These are phyloP conservation scores for Simplicillium aogashimaense DNA, from an alignment of 2,329 filamentous ascomycete species.

Conservation along the genomic window DNA sequence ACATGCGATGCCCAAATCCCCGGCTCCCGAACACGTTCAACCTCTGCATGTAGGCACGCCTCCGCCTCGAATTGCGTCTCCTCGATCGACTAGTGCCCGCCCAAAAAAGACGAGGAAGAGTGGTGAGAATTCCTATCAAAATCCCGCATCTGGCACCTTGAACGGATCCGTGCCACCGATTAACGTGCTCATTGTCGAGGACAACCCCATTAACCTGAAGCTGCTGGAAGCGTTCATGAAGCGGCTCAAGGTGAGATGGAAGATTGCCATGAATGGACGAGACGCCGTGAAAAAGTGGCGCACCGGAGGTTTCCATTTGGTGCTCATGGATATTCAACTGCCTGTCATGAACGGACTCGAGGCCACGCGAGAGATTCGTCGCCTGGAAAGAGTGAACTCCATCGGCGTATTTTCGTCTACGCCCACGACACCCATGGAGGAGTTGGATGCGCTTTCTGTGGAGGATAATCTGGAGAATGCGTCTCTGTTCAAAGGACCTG, in stretches of 20 bases:
- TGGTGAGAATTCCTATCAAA: constrained; percentile 24
- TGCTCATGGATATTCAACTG: constrained; percentile 97
- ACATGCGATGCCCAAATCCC: constrained; percentile 37
- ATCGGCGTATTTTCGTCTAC: constrained; percentile 84
- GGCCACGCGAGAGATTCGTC: constrained; percentile 86
- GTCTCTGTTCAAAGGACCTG: constrained; percentile 82
- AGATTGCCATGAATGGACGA: constrained; percentile 90
- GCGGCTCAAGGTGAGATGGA: constrained; percentile 88
- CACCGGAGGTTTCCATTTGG: constrained; percentile 83
- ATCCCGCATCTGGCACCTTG: constrained; percentile 53
- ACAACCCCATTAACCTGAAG: constrained; percentile 95
- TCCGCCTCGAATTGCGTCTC: constrained; percentile 36
- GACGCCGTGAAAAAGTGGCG: constrained; percentile 94
- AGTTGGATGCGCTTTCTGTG: constrained; percentile 39
- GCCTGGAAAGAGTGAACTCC: constrained; percentile 80
- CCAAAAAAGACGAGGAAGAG: constrained; percentile 46
- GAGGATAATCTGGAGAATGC: constrained; percentile 61
- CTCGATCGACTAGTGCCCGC: constrained; percentile 32
- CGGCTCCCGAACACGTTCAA: constrained; percentile 41
- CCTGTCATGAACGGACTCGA: constrained; percentile 94
- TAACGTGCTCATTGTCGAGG: constrained; percentile 94
- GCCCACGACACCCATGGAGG: constrained; percentile 41
- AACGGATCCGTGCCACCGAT: constrained; percentile 86
- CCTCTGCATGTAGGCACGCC: constrained; percentile 35
- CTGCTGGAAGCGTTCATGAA: constrained; percentile 95